phyloP scores from a whole-genome alignment of 1,284 basidiomycete species.

The Ustilago tritici region DNA sequence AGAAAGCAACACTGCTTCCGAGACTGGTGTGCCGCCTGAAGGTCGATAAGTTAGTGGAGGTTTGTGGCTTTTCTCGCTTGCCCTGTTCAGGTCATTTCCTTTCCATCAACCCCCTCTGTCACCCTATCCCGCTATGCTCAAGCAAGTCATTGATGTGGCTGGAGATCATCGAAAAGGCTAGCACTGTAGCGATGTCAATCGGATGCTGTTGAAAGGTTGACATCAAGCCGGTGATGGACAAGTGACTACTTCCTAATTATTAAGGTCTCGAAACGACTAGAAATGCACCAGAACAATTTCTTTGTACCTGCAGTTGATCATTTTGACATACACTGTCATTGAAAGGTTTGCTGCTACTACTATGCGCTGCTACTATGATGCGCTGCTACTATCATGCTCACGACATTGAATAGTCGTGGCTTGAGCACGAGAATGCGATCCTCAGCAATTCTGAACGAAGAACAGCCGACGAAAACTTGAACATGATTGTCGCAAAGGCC shows the following conservation, averaged over 20 bases:
- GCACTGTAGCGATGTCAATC: background rate
- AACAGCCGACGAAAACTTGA: background rate
- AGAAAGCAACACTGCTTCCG: background rate
- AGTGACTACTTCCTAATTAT: too few species aligned
- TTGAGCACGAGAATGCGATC: background rate
- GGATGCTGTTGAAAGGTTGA: background rate
- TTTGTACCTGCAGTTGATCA: conserved; percentile 18
- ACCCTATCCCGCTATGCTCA: background rate
- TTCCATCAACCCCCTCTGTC: background rate
- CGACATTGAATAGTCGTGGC: background rate
- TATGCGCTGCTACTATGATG: too few species aligned
- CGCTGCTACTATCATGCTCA: background rate
- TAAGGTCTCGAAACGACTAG: background rate
- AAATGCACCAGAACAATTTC: conserved; percentile 17
- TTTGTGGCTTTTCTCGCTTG: background rate
- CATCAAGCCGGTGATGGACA: too few species aligned
- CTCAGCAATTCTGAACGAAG: background rate
- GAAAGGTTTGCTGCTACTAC: background rate
- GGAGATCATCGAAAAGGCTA: background rate
- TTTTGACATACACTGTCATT: background rate
- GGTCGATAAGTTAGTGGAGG: conserved; percentile 9
- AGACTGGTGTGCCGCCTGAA: background rate
- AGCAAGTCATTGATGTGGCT: background rate
- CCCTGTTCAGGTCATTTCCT: background rate
- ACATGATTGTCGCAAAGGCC: conserved; percentile 5